A percentile compares a stretch with the other conserved stretches of the same genome.
Conservation (phyloP, 495 filamentous ascomycete genomes). For the Neurospora sp. region DNA sequence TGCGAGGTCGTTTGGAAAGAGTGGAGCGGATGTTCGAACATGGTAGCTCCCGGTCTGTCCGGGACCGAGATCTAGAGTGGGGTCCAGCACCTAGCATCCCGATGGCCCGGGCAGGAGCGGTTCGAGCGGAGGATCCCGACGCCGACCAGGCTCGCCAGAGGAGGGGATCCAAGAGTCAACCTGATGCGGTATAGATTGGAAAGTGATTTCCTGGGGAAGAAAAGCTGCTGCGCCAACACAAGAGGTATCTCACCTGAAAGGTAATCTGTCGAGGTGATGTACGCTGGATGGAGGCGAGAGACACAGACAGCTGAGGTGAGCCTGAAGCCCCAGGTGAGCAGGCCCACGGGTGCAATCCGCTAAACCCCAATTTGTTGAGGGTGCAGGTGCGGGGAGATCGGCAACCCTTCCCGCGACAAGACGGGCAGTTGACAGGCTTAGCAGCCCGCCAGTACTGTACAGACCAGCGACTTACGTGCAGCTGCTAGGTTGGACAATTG, state of each 20-base stretch:
- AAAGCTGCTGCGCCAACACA: not conserved
- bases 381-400: not conserved
- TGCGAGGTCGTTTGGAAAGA: too few species aligned
- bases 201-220: too few species aligned
- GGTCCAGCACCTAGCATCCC: not conserved
- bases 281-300: not conserved
- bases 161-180: not conserved
- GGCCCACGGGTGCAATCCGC: not conserved
- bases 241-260: not conserved
- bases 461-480: not conserved
- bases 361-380: not conserved
- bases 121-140: not conserved
- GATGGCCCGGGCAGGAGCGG: not conserved
- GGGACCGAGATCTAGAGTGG: not conserved
- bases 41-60: not conserved
- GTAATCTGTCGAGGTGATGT: not conserved
- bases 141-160: not conserved
- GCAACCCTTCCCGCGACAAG: not conserved
- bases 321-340: not conserved
- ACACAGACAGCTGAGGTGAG: not conserved
- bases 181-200: not conserved
- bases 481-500: not conserved
- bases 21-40: too few species aligned
- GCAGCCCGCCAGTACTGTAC: not conserved
- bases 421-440: not conserved